Evolutionary conservation across 1,284 basidiomycete genomes (phyloP), one percentile per base, ranked within the genome.

Genomic region (Xerocomus nothofagi): DNA sequence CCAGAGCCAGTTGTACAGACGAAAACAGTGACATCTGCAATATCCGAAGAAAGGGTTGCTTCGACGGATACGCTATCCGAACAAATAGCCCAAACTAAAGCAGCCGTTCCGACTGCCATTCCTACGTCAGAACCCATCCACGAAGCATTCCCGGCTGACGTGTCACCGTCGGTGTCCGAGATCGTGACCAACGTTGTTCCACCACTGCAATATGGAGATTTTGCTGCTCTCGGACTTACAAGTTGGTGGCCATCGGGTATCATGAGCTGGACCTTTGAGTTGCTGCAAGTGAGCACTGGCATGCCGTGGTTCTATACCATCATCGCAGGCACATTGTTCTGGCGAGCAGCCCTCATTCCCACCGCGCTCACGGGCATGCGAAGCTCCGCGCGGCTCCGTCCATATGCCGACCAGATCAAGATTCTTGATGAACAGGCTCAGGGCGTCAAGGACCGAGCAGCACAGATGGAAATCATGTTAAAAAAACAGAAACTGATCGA

Each of bases 251-350:
- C 85, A 6, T 76, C 81, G 1, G 86, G 88, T 8, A 58, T 82
- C 38, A 66, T 80, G 24, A 71, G 74, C 60, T 90, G 82, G 80
- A 81, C 75, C 9, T 75, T 94, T 51, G 91, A 96, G 61, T 63
- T 83, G 34, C 69, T 93, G 41, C 84, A 93, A 57, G 83, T 88
- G 47, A 71, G 77, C 36, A 86, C 86, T 0, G 88, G 85, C 27
- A 65, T 94, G 49, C 89, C 91, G 3, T 94, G 92, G 91, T 91
- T 92, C 76, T 85, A 81, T 68, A 87, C 85, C 27, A 93, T 98
- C 68, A 73, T 92, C 29, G 72, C 76, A 6, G 82, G 87, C 39
- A 86, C 89, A 18, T 58, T 90, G 11, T 67, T 82, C 57, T 84
- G 91, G 70, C 88, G 91, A 31, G 51, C 82, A 6, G 56, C 79